These are phyloP conservation scores for Ogataea dorogensis DNA, from an alignment of 805 yeast species.

Conservation along the genomic window DNA sequence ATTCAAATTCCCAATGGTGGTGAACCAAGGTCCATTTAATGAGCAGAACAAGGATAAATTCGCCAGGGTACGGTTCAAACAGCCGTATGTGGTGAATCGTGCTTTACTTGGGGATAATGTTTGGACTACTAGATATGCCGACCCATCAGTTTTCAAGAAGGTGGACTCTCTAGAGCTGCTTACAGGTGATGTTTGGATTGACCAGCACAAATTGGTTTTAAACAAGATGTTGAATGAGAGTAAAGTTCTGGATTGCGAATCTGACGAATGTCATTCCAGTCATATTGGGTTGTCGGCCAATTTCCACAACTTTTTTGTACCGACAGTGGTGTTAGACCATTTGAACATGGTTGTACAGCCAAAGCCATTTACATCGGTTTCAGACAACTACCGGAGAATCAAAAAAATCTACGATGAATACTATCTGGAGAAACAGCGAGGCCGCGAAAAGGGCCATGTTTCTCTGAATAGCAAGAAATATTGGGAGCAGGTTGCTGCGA, in stretches of 20 bases:
- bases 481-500: slow-evolving; percentile 27
- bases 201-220: slow-evolving; percentile 32
- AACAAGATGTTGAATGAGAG: slow-evolving; percentile 41
- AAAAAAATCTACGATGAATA: slow-evolving; percentile 32
- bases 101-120: slow-evolving; percentile 44
- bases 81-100: slow-evolving; percentile 32
- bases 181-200: slow-evolving; percentile 43
- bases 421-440: slow-evolving; percentile 25
- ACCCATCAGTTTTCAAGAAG: slow-evolving; percentile 41
- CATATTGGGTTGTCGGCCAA: slow-evolving; percentile 39
- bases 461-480: slow-evolving; percentile 31
- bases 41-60: slow-evolving; percentile 5
- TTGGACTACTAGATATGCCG: slow-evolving; percentile 51
- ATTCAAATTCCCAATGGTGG: slow-evolving; percentile 34
- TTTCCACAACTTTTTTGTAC: slow-evolving; percentile 30
- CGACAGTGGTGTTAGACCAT: slow-evolving; percentile 24
- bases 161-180: slow-evolving; percentile 48
- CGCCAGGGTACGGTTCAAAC: slow-evolving; percentile 33
- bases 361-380: slow-evolving; percentile 21
- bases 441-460: slow-evolving; percentile 17
- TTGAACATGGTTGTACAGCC: slow-evolving; percentile 9
- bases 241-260: slow-evolving; percentile 36
- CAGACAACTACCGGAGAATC: slow-evolving; percentile 30
- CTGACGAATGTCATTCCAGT: slow-evolving; percentile 41
- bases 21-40: slow-evolving; percentile 14